These are phyloP conservation scores for Artemisia annua DNA, from an alignment of 129 eudicot genomes.

Conservation along the genomic window DNA sequence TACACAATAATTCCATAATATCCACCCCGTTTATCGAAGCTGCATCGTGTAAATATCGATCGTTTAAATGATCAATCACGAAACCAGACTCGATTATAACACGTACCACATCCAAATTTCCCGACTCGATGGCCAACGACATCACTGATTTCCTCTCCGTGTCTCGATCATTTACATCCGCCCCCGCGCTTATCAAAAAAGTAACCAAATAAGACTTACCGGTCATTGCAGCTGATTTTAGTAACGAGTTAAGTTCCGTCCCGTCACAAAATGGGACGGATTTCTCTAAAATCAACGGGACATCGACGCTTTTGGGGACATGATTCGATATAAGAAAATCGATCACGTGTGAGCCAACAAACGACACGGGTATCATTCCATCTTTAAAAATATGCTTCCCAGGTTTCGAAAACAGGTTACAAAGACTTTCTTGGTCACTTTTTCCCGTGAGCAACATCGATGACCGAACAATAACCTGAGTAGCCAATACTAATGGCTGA, in stretches of 20 bases:
- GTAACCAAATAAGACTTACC: constrained; percentile 41
- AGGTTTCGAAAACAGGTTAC: constrained; percentile 49
- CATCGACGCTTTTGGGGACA: constrained; percentile 21
- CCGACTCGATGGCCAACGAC: constrained; percentile 48
- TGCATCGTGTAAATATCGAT: constrained; percentile 52
- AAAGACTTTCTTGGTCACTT: constrained; percentile 55
- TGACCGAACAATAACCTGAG: constrained; percentile 50
- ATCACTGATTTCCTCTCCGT: constrained; percentile 36
- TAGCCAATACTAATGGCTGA: constrained; percentile 45
- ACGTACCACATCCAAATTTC: constrained; percentile 43
- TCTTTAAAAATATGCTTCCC: constrained; percentile 64
- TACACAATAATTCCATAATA: constrained; percentile 56
- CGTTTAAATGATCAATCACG: constrained; percentile 40
- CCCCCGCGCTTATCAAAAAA: constrained; percentile 42
- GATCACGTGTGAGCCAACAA: constrained; percentile 56
- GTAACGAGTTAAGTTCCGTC: constrained; percentile 37
- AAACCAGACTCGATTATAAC: constrained; percentile 47
- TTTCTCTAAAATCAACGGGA: constrained; percentile 31
- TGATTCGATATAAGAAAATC: constrained; percentile 42
- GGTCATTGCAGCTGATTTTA: constrained; percentile 36
- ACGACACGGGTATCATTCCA: constrained; percentile 49
- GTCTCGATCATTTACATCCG: constrained; percentile 45
- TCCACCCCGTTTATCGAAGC: constrained; percentile 49
- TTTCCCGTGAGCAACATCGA: constrained; percentile 65
- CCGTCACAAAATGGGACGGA: constrained; percentile 43